phyloP scores from a whole-genome alignment of 2,329 filamentous ascomycete genomes.

The Byssothecium circinans region DNA sequence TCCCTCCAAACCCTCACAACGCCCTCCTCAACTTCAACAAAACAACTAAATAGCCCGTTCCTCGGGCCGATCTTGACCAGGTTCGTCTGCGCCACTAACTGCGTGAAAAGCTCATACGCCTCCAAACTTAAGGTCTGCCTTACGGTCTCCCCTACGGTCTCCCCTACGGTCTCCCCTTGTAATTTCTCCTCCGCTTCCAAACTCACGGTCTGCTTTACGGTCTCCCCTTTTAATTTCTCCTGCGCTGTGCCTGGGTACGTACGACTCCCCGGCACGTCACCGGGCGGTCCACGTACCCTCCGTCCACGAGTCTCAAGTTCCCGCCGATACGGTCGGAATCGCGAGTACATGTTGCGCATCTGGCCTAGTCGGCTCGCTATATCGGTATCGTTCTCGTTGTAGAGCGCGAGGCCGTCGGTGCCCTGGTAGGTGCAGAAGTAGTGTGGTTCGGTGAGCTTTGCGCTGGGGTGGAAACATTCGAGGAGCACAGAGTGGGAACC shows the following conservation, averaged over 20 bases:
- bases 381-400: slow-evolving; percentile 30
- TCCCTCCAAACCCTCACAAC: slow-evolving; percentile 71
- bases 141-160: no score
- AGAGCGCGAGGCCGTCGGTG: slow-evolving; percentile 60
- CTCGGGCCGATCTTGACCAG: slow-evolving; percentile 67
- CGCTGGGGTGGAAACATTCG: slow-evolving; percentile 75
- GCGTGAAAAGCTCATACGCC: slow-evolving; percentile 70
- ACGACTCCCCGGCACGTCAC: slow-evolving; percentile 51
- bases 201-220: slow-evolving; percentile 61
- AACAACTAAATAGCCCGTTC: slow-evolving; percentile 64
- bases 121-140: slow-evolving; percentile 67
- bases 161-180: slow-evolving; percentile 49
- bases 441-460: slow-evolving; percentile 68
- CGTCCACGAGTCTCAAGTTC: slow-evolving; percentile 50
- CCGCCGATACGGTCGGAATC: slow-evolving; percentile 66
- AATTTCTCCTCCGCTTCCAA: slow-evolving; percentile 55
- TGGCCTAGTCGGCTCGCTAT: slow-evolving; percentile 46
- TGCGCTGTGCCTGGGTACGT: slow-evolving; percentile 37
- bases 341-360: slow-evolving; percentile 65
- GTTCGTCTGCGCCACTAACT: slow-evolving; percentile 69
- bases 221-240: slow-evolving; percentile 42
- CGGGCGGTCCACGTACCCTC: slow-evolving; percentile 47
- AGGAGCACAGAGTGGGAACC: slow-evolving; percentile 69
- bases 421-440: slow-evolving; percentile 69
- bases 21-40: slow-evolving; percentile 67